Evolutionary conservation across 2,329 filamentous ascomycete species (phyloP), one percentile per base, ranked within the genome.

Genomic region (Furcasterigmium sp.): DNA sequence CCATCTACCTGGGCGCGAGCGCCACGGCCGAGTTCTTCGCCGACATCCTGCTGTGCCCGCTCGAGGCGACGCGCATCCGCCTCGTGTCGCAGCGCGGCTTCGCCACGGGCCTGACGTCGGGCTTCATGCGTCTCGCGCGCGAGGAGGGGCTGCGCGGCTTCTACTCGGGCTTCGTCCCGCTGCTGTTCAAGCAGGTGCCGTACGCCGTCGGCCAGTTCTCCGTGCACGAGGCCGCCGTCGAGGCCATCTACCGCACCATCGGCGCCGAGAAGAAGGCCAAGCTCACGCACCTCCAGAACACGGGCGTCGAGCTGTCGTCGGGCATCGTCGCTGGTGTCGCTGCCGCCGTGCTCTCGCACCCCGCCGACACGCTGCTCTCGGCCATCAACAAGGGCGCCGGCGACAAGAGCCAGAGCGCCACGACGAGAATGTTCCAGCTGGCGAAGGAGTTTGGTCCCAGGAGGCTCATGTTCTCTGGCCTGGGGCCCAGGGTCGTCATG

Each of bases 161-260:
- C 72, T 95, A 95, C 76, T 89, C 87, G 51, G 90, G 90, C 53
- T 94, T 95, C 68, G 85, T 90, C 41, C 87, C 87, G 21, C 82
- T 91, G 55, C 75, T 90, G 51, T 89, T 87, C 70, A 91, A 91
- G 70, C 87, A 93, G 76, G 84, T 95, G 43, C 90, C 90, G 15
- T 95, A 94, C 72, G 94, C 90, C 53, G 89, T 95, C 69, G 82
- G 88, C 64, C 94, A 95, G 74, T 95, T 95, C 73, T 87, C 91
- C 54, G 89, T 91, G 43, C 93, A 88, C 75, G 90, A 95, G 72
- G 91, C 87, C 58, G 87, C 85, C 55, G 82, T 86, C 58, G 88
- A 95, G 68, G 60, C 76, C 53, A 79, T 91, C 64, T 95, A 82
- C 74, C 72, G 75, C 45, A 46, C 65, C 43, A 73, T 94, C 60